Evolutionary conservation across 225 moss, liverwort and hornwort genomes (phyloP).

Genomic region (Straminergon stramineum): DNA sequence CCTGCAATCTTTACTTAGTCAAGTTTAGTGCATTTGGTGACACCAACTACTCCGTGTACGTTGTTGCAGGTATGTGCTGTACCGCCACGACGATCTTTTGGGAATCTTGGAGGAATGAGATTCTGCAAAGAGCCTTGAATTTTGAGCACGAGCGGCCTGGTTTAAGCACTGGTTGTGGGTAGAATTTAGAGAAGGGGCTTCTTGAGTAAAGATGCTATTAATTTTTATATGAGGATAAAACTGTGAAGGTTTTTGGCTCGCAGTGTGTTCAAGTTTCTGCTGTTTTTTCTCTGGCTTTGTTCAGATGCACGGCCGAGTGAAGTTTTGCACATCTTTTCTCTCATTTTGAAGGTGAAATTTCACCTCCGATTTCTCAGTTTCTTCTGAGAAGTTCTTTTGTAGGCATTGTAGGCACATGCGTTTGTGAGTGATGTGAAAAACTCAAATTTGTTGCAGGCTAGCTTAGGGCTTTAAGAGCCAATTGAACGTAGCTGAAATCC

Average conservation of each 20-base stretch:
- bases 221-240: neutral
- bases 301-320: neutral
- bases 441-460: neutral
- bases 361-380: neutral
- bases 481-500: neutral
- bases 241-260: neutral
- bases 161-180: neutral
- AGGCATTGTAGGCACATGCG: neutral
- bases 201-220: neutral
- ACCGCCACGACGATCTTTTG: conserved; percentile 38
- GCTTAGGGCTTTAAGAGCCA: neutral
- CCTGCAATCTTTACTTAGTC: neutral
- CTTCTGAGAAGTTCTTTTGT: neutral
- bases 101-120: conserved; percentile 25
- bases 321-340: neutral
- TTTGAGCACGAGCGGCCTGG: neutral
- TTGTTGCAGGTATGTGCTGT: conserved; percentile 33
- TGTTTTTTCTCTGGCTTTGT: neutral
- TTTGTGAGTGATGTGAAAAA: neutral
- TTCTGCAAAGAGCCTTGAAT: neutral
- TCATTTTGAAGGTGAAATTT: neutral
- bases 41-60: neutral
- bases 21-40: neutral
- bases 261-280: neutral
- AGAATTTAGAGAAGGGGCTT: neutral